Percentiles rank a stretch among this genome's conserved stretches.
These are phyloP conservation scores for Cinchona pubescens DNA, from an alignment of 257 asterid genomes.

Conservation along the genomic window DNA sequence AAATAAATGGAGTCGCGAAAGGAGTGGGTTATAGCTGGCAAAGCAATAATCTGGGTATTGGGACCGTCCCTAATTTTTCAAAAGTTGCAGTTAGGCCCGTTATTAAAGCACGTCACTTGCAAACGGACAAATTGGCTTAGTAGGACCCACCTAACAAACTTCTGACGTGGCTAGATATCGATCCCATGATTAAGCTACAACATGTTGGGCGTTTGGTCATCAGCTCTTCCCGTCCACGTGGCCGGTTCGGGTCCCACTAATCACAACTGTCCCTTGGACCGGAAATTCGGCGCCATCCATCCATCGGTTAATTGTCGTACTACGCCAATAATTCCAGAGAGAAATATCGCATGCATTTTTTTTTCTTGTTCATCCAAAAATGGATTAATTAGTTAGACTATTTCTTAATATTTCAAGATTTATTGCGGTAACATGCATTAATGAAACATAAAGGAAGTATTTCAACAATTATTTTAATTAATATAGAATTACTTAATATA, in stretches of 20 bases:
- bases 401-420: no score
- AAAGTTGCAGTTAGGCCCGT: constrained; percentile 60
- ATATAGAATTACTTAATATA: no score
- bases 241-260: constrained; percentile 13
- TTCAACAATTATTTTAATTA: no score
- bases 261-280: constrained; percentile 10
- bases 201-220: constrained; percentile 45
- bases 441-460: no score
- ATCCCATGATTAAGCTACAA: constrained; percentile 18
- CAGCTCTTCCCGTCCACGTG: constrained; percentile 30
- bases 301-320: constrained; percentile 1
- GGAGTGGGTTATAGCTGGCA: constrained; percentile 67
- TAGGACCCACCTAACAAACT: constrained; percentile 44
- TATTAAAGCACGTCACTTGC: constrained; percentile 36
- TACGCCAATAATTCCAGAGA: constrained; percentile 32
- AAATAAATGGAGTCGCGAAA: constrained; percentile 27
- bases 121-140: constrained; percentile 43
- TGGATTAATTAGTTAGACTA: no score
- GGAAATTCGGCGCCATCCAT: constrained; percentile 27
- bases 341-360: no score
- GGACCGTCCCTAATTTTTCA: constrained; percentile 1
- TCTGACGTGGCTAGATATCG: constrained; percentile 25
- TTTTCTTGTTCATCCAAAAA: no score
- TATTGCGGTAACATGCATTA: no score
- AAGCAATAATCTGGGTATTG: constrained; percentile 11